Conservation (phyloP, 345 rosid genomes). For the Aquilaria malaccensis region DNA sequence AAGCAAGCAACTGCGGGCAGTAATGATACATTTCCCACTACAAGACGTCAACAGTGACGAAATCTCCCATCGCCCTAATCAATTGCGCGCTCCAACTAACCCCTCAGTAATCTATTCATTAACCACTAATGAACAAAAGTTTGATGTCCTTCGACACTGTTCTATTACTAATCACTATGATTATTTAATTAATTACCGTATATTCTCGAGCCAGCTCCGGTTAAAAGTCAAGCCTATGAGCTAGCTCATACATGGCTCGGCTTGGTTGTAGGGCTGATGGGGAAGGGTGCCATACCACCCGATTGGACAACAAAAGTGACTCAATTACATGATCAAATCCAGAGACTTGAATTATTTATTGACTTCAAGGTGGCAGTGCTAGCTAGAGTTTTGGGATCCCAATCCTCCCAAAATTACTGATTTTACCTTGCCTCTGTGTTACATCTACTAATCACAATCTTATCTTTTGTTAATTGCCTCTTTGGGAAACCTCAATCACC, state of each 20-base stretch:
- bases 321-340: slow-evolving; percentile 29
- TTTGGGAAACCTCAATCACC: slow-evolving; percentile 25
- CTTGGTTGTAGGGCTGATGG: not conserved
- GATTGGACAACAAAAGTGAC: slow-evolving; percentile 37
- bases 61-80: slow-evolving; percentile 9
- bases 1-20: not conserved
- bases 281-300: slow-evolving; percentile 29
- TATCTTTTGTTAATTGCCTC: slow-evolving; percentile 21
- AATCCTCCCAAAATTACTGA: slow-evolving; percentile 11
- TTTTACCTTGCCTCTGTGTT: no score
- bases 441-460: slow-evolving; percentile 6
- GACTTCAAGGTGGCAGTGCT: slow-evolving; percentile 23
- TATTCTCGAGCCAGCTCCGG: slow-evolving; percentile 38
- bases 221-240: not conserved
- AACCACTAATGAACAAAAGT: not conserved
- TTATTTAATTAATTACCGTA: slow-evolving; percentile 9
- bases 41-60: slow-evolving; percentile 31
- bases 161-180: not conserved
- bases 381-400: slow-evolving; percentile 31
- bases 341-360: slow-evolving; percentile 34
- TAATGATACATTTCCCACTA: not conserved
- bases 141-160: slow-evolving; percentile 7
- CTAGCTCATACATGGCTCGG: slow-evolving; percentile 4
- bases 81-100: slow-evolving; percentile 10
- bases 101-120: not conserved